phyloP scores from a whole-genome alignment of 768 basidiomycete genomes.

The Leccinum imitatum region DNA sequence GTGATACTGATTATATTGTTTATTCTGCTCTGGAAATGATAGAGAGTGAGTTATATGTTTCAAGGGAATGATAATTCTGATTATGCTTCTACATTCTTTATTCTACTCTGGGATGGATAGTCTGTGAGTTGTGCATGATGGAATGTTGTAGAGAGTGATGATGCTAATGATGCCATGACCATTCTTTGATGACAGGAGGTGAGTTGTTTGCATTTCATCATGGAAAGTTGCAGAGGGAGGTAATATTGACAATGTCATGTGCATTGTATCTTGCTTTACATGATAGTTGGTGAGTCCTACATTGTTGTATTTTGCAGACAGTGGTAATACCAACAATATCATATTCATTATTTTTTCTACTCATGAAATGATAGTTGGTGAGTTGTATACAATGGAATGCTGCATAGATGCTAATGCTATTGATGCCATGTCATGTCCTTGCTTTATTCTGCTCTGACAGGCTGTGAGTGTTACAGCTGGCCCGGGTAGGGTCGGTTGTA shows the following conservation, averaged over 20 bases:
- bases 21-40: neutral
- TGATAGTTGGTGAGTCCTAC: neutral
- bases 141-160: neutral
- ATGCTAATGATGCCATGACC: neutral
- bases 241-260: neutral
- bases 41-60: neutral
- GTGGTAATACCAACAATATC: neutral
- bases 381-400: neutral
- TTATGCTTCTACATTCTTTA: neutral
- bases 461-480: too few relatives aligned
- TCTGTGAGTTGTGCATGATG: neutral
- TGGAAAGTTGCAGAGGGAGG: neutral
- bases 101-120: neutral
- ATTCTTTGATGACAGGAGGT: neutral
- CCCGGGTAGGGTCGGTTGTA: too few relatives aligned
- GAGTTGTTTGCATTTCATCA: neutral
- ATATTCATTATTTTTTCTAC: neutral
- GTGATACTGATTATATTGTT: neutral
- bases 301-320: neutral
- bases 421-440: neutral
- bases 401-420: neutral
- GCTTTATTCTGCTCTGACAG: neutral
- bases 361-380: neutral
- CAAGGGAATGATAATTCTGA: neutral
- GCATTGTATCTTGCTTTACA: neutral